A percentile compares a stretch with the other conserved stretches of the same genome.
phyloP scores from a whole-genome alignment of 371 early-diverging fungal species.

The Syncephalastrum sp. region DNA sequence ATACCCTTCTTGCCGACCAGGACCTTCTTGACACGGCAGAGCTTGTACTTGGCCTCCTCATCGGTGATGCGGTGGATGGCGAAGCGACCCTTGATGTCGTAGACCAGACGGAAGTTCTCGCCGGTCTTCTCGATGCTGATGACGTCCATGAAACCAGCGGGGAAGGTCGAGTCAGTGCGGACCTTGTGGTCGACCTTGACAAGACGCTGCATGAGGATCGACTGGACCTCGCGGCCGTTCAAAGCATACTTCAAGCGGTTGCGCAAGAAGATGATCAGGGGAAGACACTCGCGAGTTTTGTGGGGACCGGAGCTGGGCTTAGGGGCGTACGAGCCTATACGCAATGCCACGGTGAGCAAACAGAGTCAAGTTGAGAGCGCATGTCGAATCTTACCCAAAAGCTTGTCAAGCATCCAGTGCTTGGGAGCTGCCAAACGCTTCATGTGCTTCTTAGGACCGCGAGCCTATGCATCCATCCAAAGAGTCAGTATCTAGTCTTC shows the following conservation, averaged over 20 bases:
- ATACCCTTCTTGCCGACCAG: conserved; percentile 93
- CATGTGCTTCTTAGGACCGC: conserved; percentile 99
- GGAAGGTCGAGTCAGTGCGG: conserved; percentile 98
- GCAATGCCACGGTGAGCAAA: not conserved
- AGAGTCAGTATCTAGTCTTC: not conserved
- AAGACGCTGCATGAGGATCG: conserved; percentile 97
- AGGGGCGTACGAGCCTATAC: conserved; percentile 79
- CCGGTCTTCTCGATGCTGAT: conserved; percentile 99
- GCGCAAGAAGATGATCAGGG: conserved; percentile 97
- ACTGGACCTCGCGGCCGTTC: conserved; percentile 96
- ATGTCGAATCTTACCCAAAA: conserved; percentile 48
- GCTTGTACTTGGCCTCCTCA: conserved; percentile 99
- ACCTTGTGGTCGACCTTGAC: conserved; percentile 99
- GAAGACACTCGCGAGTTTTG: conserved; percentile 99
- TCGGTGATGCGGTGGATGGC: conserved; percentile 98
- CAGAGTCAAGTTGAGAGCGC: not conserved
- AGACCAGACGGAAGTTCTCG: conserved; percentile 99
- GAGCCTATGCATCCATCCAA: conserved; percentile 63
- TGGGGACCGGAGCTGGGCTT: conserved; percentile 99
- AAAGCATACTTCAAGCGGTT: conserved; percentile 99
- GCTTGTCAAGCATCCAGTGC: conserved; percentile 99
- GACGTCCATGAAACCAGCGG: conserved; percentile 99
- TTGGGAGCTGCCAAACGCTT: conserved; percentile 99
- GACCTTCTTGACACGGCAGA: conserved; percentile 97
- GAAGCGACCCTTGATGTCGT: conserved; percentile 99